phyloP scores from a whole-genome alignment of 208 protist species.

The Crithidia expoeki region DNA sequence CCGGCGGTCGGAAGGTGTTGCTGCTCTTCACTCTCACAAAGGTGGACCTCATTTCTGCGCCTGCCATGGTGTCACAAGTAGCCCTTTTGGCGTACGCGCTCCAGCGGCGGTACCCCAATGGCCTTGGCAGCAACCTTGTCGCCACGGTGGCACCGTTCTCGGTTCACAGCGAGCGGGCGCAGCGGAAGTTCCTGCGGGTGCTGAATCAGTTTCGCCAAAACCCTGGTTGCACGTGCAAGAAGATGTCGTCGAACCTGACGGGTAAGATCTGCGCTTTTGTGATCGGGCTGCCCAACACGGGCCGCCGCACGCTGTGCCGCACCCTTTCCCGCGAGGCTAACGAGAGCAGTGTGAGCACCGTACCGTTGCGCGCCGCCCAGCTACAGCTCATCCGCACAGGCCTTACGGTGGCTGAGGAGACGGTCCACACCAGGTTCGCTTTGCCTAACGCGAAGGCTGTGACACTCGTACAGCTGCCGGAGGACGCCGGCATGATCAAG shows the following conservation, averaged over 20 bases:
- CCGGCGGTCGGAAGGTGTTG: conserved; percentile 63
- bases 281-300: conserved; percentile 83
- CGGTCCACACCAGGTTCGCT: conserved; percentile 65
- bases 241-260: conserved; percentile 68
- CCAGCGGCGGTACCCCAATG: conserved; percentile 55
- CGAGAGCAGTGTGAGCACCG: conserved; percentile 64
- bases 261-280: conserved; percentile 84
- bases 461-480: conserved; percentile 77
- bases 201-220: conserved; percentile 74
- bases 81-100: conserved; percentile 70
- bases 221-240: conserved; percentile 50
- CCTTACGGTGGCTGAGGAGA: conserved; percentile 36
- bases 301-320: conserved; percentile 67
- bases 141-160: conserved; percentile 67
- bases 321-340: conserved; percentile 48
- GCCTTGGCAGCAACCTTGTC: conserved; percentile 48
- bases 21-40: conserved; percentile 86
- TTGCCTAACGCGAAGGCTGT: conserved; percentile 84
- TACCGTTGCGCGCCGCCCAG: conserved; percentile 75
- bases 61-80: conserved; percentile 78
- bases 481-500: conserved; percentile 57
- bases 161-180: conserved; percentile 59
- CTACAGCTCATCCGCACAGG: conserved; percentile 66
- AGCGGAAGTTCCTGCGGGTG: conserved; percentile 60
- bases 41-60: conserved; percentile 72